Conservation (phyloP, 495 filamentous ascomycete genomes). For the Usnea hakonensis region DNA sequence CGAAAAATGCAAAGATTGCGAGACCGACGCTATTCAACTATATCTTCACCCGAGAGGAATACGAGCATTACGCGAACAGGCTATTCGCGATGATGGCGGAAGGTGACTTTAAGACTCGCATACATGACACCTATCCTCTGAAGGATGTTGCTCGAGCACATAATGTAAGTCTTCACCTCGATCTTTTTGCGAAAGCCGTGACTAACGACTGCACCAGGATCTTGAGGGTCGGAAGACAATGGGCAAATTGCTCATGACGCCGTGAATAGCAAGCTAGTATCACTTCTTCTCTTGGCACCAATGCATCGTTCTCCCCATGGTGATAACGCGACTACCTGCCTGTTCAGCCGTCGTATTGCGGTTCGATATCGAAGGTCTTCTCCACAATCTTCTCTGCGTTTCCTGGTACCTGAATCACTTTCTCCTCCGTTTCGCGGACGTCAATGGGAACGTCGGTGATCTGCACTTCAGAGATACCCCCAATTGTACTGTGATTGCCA, state of each 20-base stretch:
- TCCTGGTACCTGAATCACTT: conserved; percentile 15
- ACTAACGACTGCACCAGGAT: conserved; percentile 42
- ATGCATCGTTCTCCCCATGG: not conserved
- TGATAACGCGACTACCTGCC: not conserved
- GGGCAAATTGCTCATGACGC: conserved; percentile 50
- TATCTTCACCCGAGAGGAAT: conserved; percentile 68
- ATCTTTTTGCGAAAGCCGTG: not conserved
- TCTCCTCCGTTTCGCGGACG: conserved; percentile 15
- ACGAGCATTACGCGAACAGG: conserved; percentile 60
- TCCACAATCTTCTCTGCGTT: conserved; percentile 8
- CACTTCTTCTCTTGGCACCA: not conserved
- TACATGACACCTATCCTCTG: conserved; percentile 80
- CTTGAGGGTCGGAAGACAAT: conserved; percentile 76
- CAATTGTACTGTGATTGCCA: not conserved
- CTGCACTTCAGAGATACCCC: not conserved
- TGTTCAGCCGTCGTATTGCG: not conserved
- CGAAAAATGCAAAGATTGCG: conserved; percentile 75
- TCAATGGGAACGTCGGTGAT: conserved; percentile 3
- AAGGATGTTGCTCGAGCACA: conserved; percentile 70
- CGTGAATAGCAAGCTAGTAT: conserved; percentile 15
- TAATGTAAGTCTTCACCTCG: conserved; percentile 31
- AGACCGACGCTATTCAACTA: conserved; percentile 71
- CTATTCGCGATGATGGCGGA: conserved; percentile 63
- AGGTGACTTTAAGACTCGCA: conserved; percentile 60
- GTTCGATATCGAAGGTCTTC: conserved; percentile 1